Conservation (phyloP, 495 filamentous ascomycete species). For the Hypomontagnella submonticulosa region DNA sequence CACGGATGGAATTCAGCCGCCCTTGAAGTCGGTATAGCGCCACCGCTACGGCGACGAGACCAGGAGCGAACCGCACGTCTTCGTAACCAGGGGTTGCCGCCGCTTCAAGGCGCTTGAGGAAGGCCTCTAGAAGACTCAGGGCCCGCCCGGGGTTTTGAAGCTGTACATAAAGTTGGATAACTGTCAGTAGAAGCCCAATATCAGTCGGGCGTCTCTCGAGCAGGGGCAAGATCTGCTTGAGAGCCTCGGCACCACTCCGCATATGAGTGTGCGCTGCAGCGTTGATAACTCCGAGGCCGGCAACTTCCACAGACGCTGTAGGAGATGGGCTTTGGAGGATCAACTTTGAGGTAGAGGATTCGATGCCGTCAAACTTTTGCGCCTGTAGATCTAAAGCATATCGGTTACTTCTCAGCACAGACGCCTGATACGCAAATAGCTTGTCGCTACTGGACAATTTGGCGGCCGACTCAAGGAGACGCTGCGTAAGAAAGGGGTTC, state of each 20-base stretch:
- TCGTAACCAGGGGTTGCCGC: slow-evolving; percentile 65
- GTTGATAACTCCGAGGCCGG: slow-evolving; percentile 77
- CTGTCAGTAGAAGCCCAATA: slow-evolving; percentile 82
- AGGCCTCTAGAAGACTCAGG: slow-evolving; percentile 76
- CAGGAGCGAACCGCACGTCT: slow-evolving; percentile 84
- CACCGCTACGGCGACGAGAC: slow-evolving; percentile 83
- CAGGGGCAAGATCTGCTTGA: slow-evolving; percentile 79
- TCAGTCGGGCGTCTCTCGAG: slow-evolving; percentile 82
- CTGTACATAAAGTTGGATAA: slow-evolving; percentile 84
- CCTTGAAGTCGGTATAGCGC: slow-evolving; percentile 82
- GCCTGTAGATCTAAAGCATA: slow-evolving; percentile 79
- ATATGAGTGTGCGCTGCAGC: slow-evolving; percentile 79
- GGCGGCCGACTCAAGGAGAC: slow-evolving; percentile 69
- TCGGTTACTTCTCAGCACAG: slow-evolving; percentile 73
- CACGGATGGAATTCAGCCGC: slow-evolving; percentile 76
- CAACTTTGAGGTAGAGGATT: slow-evolving; percentile 69
- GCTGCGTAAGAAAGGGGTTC: slow-evolving; percentile 84
- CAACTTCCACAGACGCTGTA: slow-evolving; percentile 66
- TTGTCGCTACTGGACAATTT: slow-evolving; percentile 71
- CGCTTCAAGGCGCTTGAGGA: slow-evolving; percentile 77
- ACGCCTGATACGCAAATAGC: slow-evolving; percentile 81
- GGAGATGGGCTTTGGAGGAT: slow-evolving; percentile 62
- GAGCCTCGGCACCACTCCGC: slow-evolving; percentile 70
- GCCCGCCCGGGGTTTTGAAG: slow-evolving; percentile 80
- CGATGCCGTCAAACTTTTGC: slow-evolving; percentile 80